phyloP scores from a whole-genome alignment of 352 stramenopile species.

The Phytopythium litorale region DNA sequence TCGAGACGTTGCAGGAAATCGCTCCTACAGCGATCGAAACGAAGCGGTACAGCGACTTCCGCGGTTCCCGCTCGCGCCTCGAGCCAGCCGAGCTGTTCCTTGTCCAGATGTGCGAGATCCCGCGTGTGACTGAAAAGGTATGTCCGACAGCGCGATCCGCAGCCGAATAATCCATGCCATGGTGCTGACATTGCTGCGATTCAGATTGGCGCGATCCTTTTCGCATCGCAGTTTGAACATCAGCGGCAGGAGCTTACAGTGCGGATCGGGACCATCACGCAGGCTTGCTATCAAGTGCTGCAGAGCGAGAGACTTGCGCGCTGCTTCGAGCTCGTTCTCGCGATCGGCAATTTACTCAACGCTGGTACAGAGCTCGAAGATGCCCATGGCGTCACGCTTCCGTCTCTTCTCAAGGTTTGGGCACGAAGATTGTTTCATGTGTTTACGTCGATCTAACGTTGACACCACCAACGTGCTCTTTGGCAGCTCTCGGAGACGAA shows the following conservation, averaged over 20 bases:
- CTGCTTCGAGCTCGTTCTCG: constrained; percentile 72
- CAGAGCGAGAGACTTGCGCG: constrained; percentile 65
- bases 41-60: constrained; percentile 74
- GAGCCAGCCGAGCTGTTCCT: constrained; percentile 63
- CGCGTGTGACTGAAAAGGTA: constrained; percentile 72
- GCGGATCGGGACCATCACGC: constrained; percentile 44
- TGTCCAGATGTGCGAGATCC: constrained; percentile 68
- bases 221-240: constrained; percentile 60
- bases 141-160: neutral
- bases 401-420: constrained; percentile 68
- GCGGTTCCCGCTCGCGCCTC: constrained; percentile 38
- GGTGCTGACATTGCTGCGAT: neutral
- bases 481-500: constrained; percentile 77
- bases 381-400: constrained; percentile 60
- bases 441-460: neutral
- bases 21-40: constrained; percentile 52
- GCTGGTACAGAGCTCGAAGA: constrained; percentile 65
- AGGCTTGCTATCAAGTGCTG: constrained; percentile 62
- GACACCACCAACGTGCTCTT: neutral
- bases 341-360: constrained; percentile 77
- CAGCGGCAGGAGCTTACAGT: constrained; percentile 44
- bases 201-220: constrained; percentile 67
- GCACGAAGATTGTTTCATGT: neutral
- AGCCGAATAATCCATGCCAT: no score
- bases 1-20: constrained; percentile 66